Conservation (phyloP, 176 grass and related monocot species). For the Oryza punctata region DNA sequence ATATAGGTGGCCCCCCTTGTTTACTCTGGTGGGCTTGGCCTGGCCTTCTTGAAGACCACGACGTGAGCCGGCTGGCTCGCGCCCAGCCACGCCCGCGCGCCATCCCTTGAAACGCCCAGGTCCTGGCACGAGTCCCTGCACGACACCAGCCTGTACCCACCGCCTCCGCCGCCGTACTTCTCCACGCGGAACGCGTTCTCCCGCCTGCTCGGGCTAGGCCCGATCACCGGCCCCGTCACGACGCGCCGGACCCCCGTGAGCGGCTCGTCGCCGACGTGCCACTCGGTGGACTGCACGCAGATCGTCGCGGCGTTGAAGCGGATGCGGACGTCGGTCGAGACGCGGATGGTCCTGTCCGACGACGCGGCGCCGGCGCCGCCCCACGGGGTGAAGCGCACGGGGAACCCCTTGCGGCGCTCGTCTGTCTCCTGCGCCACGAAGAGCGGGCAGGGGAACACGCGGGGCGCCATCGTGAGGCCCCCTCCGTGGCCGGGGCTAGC, state of each 20-base stretch:
- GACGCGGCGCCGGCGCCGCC: not conserved
- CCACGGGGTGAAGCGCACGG: conserved; percentile 39
- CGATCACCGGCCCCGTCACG: conserved; percentile 26
- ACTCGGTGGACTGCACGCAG: conserved; percentile 56
- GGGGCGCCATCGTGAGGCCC: conserved; percentile 43
- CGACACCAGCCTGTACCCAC: conserved; percentile 51
- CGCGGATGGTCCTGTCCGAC: conserved; percentile 12
- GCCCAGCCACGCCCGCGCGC: conserved; percentile 28
- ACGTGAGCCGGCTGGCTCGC: conserved; percentile 2
- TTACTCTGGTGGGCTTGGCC: no score
- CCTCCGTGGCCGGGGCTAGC: conserved; percentile 26
- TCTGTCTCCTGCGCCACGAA: conserved; percentile 49
- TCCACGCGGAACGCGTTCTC: conserved; percentile 63
- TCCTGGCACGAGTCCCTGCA: conserved; percentile 48
- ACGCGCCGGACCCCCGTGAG: conserved; percentile 21
- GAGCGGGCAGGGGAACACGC: conserved; percentile 44
- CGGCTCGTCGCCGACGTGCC: conserved; percentile 45
- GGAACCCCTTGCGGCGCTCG: conserved; percentile 28
- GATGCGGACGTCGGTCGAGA: conserved; percentile 51
- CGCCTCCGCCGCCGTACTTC: conserved; percentile 5
- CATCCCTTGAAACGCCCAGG: conserved; percentile 22
- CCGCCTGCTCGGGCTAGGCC: conserved; percentile 10
- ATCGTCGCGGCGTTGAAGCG: conserved; percentile 39
- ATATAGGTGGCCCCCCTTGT: no score
- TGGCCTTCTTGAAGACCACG: conserved; percentile 49